phyloP scores from a whole-genome alignment of 2,329 filamentous ascomycete genomes.

The Sporothrix phasma region DNA sequence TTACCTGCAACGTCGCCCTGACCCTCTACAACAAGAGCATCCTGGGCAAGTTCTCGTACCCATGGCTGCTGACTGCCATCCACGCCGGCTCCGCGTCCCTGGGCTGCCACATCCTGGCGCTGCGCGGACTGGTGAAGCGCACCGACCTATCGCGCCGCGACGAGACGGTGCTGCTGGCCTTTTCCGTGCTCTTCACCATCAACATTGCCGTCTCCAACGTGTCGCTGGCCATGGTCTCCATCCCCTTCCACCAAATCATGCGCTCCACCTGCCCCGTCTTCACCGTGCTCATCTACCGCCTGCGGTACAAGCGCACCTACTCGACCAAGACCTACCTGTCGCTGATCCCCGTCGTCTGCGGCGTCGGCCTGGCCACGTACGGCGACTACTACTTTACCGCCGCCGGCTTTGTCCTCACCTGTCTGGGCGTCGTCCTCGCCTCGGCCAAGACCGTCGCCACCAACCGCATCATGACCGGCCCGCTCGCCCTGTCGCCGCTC shows the following conservation, averaged over 20 bases:
- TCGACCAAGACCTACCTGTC: slow-evolving; percentile 47
- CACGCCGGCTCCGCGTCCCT: slow-evolving; percentile 47
- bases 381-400: slow-evolving; percentile 55
- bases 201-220: slow-evolving; percentile 22
- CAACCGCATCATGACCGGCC: slow-evolving; percentile 54
- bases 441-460: slow-evolving; percentile 53
- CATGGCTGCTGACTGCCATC: slow-evolving; percentile 50
- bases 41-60: slow-evolving; percentile 39
- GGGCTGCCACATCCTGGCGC: slow-evolving; percentile 45
- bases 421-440: slow-evolving; percentile 44
- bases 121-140: slow-evolving; percentile 42
- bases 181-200: slow-evolving; percentile 32
- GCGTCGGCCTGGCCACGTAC: slow-evolving; percentile 49
- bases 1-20: slow-evolving; percentile 20
- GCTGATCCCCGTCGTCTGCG: slow-evolving; percentile 49
- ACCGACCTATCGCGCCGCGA: slow-evolving; percentile 43
- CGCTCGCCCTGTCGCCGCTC: slow-evolving; percentile 45
- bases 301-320: slow-evolving; percentile 46
- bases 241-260: slow-evolving; percentile 58
- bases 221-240: slow-evolving; percentile 31
- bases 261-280: slow-evolving; percentile 52
- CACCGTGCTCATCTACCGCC: slow-evolving; percentile 50
- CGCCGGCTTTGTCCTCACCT: slow-evolving; percentile 44
- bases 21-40: slow-evolving; percentile 22
- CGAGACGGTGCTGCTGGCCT: slow-evolving; percentile 45